phyloP scores from a whole-genome alignment of 495 filamentous ascomycete species.

The Penicillium desertorum region DNA sequence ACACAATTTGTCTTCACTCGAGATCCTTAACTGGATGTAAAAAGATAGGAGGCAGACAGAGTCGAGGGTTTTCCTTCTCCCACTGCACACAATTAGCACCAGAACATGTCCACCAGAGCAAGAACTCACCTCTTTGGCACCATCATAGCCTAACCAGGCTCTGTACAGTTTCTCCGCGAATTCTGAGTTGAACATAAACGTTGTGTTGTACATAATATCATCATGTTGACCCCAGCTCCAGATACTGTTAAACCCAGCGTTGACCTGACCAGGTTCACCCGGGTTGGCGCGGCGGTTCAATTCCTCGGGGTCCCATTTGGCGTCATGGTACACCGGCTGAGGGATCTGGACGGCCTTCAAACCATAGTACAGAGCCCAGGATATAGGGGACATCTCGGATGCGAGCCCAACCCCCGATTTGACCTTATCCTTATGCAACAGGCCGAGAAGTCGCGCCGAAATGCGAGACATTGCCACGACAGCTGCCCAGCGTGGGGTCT shows the following conservation, averaged over 20 bases:
- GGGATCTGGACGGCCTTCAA: slow-evolving; percentile 49
- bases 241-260: slow-evolving; percentile 19
- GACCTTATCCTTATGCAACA: slow-evolving; percentile 54
- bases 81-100: slow-evolving; percentile 33
- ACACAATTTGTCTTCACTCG: not conserved
- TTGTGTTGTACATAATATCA: slow-evolving; percentile 18
- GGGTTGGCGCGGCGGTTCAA: slow-evolving; percentile 64
- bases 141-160: slow-evolving; percentile 61
- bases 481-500: slow-evolving; percentile 60
- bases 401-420: slow-evolving; percentile 56
- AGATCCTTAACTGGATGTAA: slow-evolving; percentile 56
- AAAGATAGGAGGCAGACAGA: slow-evolving; percentile 57
- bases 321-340: slow-evolving; percentile 66
- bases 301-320: slow-evolving; percentile 54
- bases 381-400: slow-evolving; percentile 67
- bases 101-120: not conserved
- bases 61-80: slow-evolving; percentile 51
- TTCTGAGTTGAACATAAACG: slow-evolving; percentile 41
- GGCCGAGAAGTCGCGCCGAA: slow-evolving; percentile 57
- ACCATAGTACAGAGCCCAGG: slow-evolving; percentile 64
- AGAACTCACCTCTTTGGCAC: slow-evolving; percentile 37
- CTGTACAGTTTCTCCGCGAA: slow-evolving; percentile 59
- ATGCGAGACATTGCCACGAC: slow-evolving; percentile 63
- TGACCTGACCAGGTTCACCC: slow-evolving; percentile 25
- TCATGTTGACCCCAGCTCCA: slow-evolving; percentile 24